phyloP scores from a whole-genome alignment of 228 moss, liverwort and hornwort species.

The Sphagnum magellanicum region DNA sequence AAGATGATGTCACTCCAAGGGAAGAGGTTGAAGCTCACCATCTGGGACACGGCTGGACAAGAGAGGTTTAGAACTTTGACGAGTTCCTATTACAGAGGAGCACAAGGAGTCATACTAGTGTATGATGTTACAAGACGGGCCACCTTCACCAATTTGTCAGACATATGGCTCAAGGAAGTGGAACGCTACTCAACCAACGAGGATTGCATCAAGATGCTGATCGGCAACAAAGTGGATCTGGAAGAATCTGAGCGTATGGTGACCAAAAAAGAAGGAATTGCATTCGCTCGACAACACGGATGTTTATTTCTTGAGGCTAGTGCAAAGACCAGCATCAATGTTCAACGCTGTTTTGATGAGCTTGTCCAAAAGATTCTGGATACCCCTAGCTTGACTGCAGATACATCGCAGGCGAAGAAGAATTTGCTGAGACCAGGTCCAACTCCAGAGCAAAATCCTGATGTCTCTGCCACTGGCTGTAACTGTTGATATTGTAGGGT shows the following conservation, averaged over 20 bases:
- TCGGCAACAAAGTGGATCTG: constrained; percentile 87
- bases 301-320: constrained; percentile 95
- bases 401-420: constrained; percentile 56
- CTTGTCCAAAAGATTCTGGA: constrained; percentile 93
- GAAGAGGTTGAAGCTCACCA: constrained; percentile 82
- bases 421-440: constrained; percentile 63
- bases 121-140: constrained; percentile 91
- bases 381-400: constrained; percentile 72
- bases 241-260: constrained; percentile 85
- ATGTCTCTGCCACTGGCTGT: constrained; percentile 12
- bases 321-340: constrained; percentile 91
- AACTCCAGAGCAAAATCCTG: constrained; percentile 8
- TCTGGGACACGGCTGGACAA: constrained; percentile 98
- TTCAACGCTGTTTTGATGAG: constrained; percentile 90
- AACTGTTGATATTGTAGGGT: constrained; percentile 18
- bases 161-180: constrained; percentile 92
- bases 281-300: constrained; percentile 84
- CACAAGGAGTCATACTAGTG: constrained; percentile 83
- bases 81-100: constrained; percentile 88
- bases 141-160: constrained; percentile 86
- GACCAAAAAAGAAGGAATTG: constrained; percentile 90
- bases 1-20: constrained; percentile 77
- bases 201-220: constrained; percentile 95
- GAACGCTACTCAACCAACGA: constrained; percentile 82
- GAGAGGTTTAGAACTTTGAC: constrained; percentile 92